phyloP scores from a whole-genome alignment of 768 basidiomycete species.

The Leccinum imitatum region DNA sequence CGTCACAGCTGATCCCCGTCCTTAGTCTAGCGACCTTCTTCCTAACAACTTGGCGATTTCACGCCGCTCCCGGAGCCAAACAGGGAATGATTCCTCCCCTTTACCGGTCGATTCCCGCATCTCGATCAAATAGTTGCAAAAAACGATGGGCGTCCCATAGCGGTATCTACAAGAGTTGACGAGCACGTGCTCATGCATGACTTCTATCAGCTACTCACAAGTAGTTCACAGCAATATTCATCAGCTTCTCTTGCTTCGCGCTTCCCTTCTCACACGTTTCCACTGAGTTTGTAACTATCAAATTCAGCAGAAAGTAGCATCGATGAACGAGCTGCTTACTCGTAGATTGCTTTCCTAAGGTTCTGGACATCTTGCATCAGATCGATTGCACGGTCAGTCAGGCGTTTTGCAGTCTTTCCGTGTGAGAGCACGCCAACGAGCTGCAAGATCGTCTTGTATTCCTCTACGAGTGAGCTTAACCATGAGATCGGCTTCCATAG shows the following conservation, averaged over 20 bases:
- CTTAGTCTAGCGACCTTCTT: constrained; percentile 66
- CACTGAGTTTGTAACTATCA: constrained; percentile 82
- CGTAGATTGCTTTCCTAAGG: constrained; percentile 90
- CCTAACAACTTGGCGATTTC: constrained; percentile 79
- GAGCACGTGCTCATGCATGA: constrained; percentile 8
- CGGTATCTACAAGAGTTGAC: constrained; percentile 53
- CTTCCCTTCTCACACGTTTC: constrained; percentile 82
- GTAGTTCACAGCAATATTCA: constrained; percentile 83
- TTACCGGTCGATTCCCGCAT: constrained; percentile 40
- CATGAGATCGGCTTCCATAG: background rate
- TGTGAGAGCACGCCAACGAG: constrained; percentile 89
- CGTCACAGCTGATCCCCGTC: background rate
- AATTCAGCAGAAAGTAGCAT: constrained; percentile 2
- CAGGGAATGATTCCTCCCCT: constrained; percentile 60
- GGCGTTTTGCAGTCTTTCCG: constrained; percentile 88
- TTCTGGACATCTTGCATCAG: constrained; percentile 97
- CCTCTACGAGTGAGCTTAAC: constrained; percentile 52
- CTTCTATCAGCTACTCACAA: constrained; percentile 47
- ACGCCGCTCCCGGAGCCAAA: constrained; percentile 79
- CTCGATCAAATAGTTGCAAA: constrained; percentile 94
- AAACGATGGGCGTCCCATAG: constrained; percentile 90
- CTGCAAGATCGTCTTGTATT: constrained; percentile 95
- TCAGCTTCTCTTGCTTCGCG: constrained; percentile 71
- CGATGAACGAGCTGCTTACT: constrained; percentile 50
- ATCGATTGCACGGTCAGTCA: constrained; percentile 89